Percentiles rank a stretch among this genome's conserved stretches.
Evolutionary conservation across 352 stramenopile species (phyloP).

Genomic region (Phytopythium mirpurense): DNA sequence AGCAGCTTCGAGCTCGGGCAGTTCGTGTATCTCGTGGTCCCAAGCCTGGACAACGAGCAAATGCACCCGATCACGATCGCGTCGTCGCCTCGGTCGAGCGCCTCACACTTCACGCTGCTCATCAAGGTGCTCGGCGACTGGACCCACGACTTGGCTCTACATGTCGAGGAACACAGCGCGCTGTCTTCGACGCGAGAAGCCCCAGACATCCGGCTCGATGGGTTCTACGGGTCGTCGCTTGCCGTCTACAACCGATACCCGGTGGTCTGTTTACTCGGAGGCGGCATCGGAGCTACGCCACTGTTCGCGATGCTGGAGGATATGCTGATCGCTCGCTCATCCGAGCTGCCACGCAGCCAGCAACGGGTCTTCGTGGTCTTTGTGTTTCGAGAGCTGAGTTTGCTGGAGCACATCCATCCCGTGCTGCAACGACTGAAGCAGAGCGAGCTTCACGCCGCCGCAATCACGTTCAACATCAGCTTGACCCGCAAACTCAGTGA

Average conservation of each 20-base stretch:
- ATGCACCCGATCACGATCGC: conserved; percentile 25
- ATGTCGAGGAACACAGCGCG: conserved; percentile 8
- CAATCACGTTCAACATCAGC: conserved; percentile 1
- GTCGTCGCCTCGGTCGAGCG: conserved; percentile 11
- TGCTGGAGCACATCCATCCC: conserved; percentile 9
- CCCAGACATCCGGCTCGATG: conserved; percentile 16
- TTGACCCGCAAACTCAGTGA: conserved; percentile 4
- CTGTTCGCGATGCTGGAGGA: conserved; percentile 16
- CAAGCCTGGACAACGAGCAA: conserved; percentile 15
- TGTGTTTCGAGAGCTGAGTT: conserved; percentile 10
- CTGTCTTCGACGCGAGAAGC: not conserved
- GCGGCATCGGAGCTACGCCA: conserved; percentile 7
- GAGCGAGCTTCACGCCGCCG: not conserved
- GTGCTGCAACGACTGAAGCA: conserved; percentile 7
- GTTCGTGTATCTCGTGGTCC: conserved; percentile 16
- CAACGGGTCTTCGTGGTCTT: conserved; percentile 10
- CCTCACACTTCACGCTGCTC: conserved; percentile 12
- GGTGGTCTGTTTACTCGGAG: conserved; percentile 10
- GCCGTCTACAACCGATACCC: conserved; percentile 6
- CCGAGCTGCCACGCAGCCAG: not conserved
- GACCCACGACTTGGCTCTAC: conserved; percentile 9
- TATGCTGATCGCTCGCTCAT: conserved; percentile 3
- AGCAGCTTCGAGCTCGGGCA: conserved; percentile 11
- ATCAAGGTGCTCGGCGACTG: conserved; percentile 15
- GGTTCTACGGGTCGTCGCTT: conserved; percentile 13